A percentile compares a stretch with the other conserved stretches of the same genome.
These are phyloP conservation scores for Heliocybe sulcata DNA, from an alignment of 1,284 basidiomycete genomes.

Conservation along the genomic window DNA sequence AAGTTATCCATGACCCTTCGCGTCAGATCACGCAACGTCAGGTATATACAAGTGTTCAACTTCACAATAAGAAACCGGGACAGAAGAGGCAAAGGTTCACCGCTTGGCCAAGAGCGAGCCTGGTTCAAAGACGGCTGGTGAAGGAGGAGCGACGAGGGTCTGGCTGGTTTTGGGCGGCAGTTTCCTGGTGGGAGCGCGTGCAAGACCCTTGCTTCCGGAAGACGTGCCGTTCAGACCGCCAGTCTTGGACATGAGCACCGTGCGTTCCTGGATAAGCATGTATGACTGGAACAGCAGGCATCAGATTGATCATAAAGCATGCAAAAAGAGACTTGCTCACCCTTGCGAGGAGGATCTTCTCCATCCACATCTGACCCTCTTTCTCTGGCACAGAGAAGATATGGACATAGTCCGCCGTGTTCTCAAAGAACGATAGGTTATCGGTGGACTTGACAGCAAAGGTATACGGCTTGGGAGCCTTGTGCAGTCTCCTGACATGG, in stretches of 20 bases:
- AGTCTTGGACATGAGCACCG: constrained; percentile 47
- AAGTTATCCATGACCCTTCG: neutral
- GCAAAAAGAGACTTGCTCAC: constrained; percentile 34
- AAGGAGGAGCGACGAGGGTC: constrained; percentile 19
- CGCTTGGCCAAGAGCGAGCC: constrained; percentile 60
- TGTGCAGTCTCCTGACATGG: constrained; percentile 60
- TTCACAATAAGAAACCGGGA: neutral
- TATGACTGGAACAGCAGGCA: constrained; percentile 53
- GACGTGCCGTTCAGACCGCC: constrained; percentile 25
- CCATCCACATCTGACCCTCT: constrained; percentile 64
- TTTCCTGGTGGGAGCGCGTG: constrained; percentile 42
- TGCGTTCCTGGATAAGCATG: constrained; percentile 69
- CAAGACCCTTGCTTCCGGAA: constrained; percentile 19
- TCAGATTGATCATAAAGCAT: constrained; percentile 9
- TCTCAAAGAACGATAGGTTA: constrained; percentile 77
- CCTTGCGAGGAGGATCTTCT: constrained; percentile 69
- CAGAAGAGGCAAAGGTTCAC: constrained; percentile 6
- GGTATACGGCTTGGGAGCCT: constrained; percentile 70
- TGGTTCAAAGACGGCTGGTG: constrained; percentile 46
- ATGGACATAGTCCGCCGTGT: constrained; percentile 79
- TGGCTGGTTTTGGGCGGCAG: constrained; percentile 15
- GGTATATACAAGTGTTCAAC: neutral
- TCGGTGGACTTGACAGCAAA: constrained; percentile 88
- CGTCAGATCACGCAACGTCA: neutral
- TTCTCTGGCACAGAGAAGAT: constrained; percentile 69